Base-by-base conservation (phyloP, 2,329 filamentous ascomycete genomes). In the Tolypocladium album region DNA sequence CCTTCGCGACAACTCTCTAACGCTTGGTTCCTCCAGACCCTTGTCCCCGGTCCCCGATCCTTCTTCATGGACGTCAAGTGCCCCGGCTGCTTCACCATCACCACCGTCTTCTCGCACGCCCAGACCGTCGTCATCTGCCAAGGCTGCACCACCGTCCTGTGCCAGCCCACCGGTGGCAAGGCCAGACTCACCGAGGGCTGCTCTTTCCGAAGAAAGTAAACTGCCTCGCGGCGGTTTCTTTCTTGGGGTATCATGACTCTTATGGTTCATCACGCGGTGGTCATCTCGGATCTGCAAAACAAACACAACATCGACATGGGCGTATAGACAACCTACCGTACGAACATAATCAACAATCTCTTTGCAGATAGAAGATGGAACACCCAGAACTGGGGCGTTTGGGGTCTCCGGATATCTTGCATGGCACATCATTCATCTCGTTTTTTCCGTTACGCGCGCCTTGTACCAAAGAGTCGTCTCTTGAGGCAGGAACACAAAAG, bases 31-130 rank as follows among this genome's bases (percentile, higher is more conserved):
- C 22, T 59, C 64, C 70, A 95, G 92, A 92, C 86, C 70, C 90
- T 99, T 74, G 94, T 99, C 77, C 94, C 94, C 74, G 88, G 86
- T 69, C 94, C 94, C 74, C 91, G 94, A 79, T 97, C 93, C 70
- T 99, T 97, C 90, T 99, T 99, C 90, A 99, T 99, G 94, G 94
- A 99, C 79, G 94, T 99, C 85, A 99, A 99, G 89, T 99, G 94
- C 90, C 94, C 94, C 78, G 94, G 94, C 75, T 99, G 94, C 90
- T 99, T 97, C 89, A 97, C 92, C 80, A 99, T 99, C 87, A 99
- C 94, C 80, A 99, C 94, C 79, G 94, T 99, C 82, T 99, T 97
- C 90, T 97, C 93, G 67, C 94, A 99, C 87, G 94, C 94, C 80
- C 94, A 99, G 87, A 99, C 94, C 78, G 94, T 99, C 79, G 94